These are phyloP conservation scores for Diaporthe sp. DNA, from an alignment of 2,329 filamentous ascomycete genomes.

Conservation along the genomic window DNA sequence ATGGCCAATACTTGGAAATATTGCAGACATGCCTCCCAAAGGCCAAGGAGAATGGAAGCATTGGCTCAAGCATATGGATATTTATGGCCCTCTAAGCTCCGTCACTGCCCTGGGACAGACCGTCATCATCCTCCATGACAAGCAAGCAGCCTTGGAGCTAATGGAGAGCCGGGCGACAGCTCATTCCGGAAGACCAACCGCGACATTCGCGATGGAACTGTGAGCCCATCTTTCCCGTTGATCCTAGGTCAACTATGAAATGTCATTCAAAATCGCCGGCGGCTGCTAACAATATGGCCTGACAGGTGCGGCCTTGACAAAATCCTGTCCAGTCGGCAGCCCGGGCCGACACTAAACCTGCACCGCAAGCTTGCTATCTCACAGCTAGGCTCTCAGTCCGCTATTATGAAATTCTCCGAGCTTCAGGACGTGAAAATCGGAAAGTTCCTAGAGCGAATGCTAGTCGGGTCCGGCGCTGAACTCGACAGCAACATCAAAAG, in stretches of 20 bases:
- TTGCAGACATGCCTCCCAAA: conserved; percentile 60
- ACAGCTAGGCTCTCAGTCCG: conserved; percentile 10
- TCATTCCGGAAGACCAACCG: conserved; percentile 17
- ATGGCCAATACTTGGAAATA: conserved; percentile 63
- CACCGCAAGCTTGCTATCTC: conserved; percentile 20
- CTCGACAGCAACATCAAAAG: background rate
- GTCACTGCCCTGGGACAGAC: conserved; percentile 57
- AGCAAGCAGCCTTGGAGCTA: conserved; percentile 30
- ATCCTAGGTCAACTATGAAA: background rate
- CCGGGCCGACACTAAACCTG: background rate
- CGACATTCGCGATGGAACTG: conserved; percentile 35
- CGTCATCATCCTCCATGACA: conserved; percentile 57
- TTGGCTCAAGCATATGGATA: conserved; percentile 57
- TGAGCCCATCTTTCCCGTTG: background rate
- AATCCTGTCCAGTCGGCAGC: background rate
- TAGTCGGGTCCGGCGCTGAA: background rate
- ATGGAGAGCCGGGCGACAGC: conserved; percentile 26
- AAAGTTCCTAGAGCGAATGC: background rate
- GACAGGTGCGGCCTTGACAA: conserved; percentile 17
- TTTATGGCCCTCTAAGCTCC: conserved; percentile 56
- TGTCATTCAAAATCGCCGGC: background rate
- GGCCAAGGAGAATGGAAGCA: conserved; percentile 55
- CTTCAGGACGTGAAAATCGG: background rate
- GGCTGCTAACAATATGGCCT: background rate
- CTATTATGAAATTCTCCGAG: background rate